Percentiles rank a stretch among this genome's conserved stretches.
Conservation (phyloP, 768 basidiomycete genomes). For the Agrocybe praecox region DNA sequence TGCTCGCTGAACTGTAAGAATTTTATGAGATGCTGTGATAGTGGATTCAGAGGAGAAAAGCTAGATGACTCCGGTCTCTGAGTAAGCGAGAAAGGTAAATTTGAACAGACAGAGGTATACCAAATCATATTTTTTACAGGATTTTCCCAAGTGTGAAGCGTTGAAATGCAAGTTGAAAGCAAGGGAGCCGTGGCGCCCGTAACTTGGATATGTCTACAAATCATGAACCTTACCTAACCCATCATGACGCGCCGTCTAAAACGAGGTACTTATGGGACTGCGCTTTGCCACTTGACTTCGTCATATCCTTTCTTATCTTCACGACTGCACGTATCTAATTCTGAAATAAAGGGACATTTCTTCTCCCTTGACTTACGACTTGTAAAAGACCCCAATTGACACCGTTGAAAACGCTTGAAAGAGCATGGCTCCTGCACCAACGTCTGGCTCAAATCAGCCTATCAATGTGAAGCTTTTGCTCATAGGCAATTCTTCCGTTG, state of each 20-base stretch:
- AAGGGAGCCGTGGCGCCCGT: neutral
- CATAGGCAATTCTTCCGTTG: slow-evolving; percentile 89
- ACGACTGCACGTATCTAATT: neutral
- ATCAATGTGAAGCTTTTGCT: slow-evolving; percentile 84
- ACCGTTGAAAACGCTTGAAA: neutral
- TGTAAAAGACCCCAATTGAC: neutral
- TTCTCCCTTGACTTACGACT: neutral
- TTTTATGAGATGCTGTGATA: too few relatives aligned
- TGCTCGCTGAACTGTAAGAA: too few relatives aligned
- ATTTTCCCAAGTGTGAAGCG: too few relatives aligned
- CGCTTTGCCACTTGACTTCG: neutral
- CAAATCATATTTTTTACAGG: too few relatives aligned
- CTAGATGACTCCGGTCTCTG: too few relatives aligned
- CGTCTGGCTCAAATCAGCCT: slow-evolving; percentile 32
- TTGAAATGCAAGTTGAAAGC: too few relatives aligned
- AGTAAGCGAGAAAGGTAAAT: too few relatives aligned
- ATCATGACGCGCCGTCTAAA: slow-evolving; percentile 20
- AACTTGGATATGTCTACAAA: too few relatives aligned
- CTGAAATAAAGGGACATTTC: too few relatives aligned
- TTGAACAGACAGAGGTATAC: too few relatives aligned
- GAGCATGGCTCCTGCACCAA: slow-evolving; percentile 35
- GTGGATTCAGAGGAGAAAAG: too few relatives aligned
- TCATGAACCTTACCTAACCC: neutral
- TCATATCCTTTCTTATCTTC: neutral
- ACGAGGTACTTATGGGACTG: slow-evolving; percentile 12